Conservation (phyloP, 2,329 filamentous ascomycete genomes). For the Sphaerulina vaccinii region DNA sequence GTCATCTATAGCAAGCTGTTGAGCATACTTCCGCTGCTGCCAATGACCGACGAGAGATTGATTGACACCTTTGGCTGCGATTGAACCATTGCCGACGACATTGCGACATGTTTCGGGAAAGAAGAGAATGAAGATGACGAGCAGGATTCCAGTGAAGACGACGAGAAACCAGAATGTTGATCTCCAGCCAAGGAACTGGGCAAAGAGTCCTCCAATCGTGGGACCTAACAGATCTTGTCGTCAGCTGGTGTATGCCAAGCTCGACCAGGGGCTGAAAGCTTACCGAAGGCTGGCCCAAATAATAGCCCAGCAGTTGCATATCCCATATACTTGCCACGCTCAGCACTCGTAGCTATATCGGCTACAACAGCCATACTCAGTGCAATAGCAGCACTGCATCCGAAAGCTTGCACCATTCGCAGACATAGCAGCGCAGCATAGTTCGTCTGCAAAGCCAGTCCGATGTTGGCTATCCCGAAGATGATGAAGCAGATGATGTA, state of each 20-base stretch:
- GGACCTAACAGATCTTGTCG: neutral
- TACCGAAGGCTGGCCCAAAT: constrained; percentile 25
- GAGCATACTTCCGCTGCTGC: constrained; percentile 23
- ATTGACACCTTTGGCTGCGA: constrained; percentile 31
- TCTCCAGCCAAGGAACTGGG: constrained; percentile 39
- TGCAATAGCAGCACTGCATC: constrained; percentile 41
- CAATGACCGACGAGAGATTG: constrained; percentile 32
- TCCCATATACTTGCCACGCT: constrained; percentile 43
- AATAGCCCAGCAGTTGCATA: constrained; percentile 30
- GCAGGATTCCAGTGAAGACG: constrained; percentile 40
- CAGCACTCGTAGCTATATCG: constrained; percentile 38
- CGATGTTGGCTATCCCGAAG: constrained; percentile 31
- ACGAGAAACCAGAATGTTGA: constrained; percentile 46
- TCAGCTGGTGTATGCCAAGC: neutral
- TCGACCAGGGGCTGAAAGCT: no score
- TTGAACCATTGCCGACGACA: constrained; percentile 42
- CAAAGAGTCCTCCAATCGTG: constrained; percentile 36
- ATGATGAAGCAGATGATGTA: constrained; percentile 34
- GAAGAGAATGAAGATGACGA: constrained; percentile 34
- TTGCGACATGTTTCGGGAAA: constrained; percentile 44
- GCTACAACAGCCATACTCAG: constrained; percentile 38
- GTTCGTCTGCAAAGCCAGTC: constrained; percentile 28
- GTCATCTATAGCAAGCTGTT: constrained; percentile 10
- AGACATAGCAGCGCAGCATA: constrained; percentile 32
- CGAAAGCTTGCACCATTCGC: constrained; percentile 44